Base-by-base conservation (phyloP, 192 early-diverging fungal genomes). In the Gonapodya sp. region DNA sequence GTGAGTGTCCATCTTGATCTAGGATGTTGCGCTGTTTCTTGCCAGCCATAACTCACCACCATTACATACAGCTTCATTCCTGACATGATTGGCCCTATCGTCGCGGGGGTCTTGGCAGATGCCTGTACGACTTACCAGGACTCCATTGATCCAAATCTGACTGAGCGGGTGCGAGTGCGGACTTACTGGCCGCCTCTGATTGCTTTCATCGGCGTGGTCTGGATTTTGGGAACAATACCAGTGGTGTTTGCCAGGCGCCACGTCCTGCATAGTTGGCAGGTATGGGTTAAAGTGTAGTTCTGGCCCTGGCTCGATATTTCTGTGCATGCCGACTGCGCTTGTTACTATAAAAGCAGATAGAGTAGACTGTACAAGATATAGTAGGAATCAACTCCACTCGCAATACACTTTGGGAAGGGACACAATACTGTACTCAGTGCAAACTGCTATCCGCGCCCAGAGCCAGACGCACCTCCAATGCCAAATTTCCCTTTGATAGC, bases 221-320 rank as follows among this genome's bases (percentile, higher is more conserved):
- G 73, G 34, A 77, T 81, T 35, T 37, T 32, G 31, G 34, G 34
- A 36, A 31, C 34, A 0, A 35, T 1, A 31, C 36, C 24, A 85
- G 78, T 33, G 77, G 85, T 0, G 24, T 16, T 0, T 80, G 1
- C 32, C 36, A 1, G 36, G 35, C n/a, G 37, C 36, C 34, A 83
- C 32, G 14, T 85, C 18, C 36, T 36, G 36, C 14, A 36, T 18
- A 36, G 24, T n/a, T 36, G 73, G 80, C 1, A 35, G 33, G 30
- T 18, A 80, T 36, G 46, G 16, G 8, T 36, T 32, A 31, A n/a
- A 78, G 72, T 75, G 84, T 93, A n/a, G n/a, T n/a, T n/a, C n/a
- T n/a, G n/a, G n/a, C n/a, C n/a, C n/a, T n/a, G n/a, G n/a, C n/a
- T n/a, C n/a, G n/a, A n/a, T n/a, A n/a, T n/a, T n/a, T n/a, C n/a